Percentiles rank a stretch among this genome's conserved stretches.
Evolutionary conservation across 345 rosid species (phyloP).

Genomic region (Sonneratia caseolaris): DNA sequence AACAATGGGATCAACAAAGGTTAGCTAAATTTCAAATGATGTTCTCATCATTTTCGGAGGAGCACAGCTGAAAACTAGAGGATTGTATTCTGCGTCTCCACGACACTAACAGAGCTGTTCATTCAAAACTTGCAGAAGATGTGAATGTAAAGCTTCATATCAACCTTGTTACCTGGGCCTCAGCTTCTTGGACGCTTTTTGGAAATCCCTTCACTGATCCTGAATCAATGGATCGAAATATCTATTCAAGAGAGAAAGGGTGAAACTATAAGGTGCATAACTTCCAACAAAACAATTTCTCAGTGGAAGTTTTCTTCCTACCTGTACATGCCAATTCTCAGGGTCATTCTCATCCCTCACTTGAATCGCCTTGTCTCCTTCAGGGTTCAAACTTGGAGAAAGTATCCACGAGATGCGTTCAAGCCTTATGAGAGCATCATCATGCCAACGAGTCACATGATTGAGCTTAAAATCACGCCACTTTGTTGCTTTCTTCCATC

Average conservation of each 20-base stretch:
- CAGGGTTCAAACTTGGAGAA: conserved; percentile 30
- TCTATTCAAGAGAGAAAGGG: conserved; percentile 18
- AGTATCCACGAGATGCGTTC: conserved; percentile 49
- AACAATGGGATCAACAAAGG: too few relatives aligned
- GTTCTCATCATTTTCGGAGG: too few relatives aligned
- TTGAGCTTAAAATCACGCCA: conserved; percentile 47
- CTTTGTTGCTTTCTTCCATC: conserved; percentile 50
- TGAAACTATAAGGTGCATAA: background rate
- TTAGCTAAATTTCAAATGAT: too few relatives aligned
- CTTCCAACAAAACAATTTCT: background rate
- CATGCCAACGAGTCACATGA: conserved; percentile 40
- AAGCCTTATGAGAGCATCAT: conserved; percentile 39
- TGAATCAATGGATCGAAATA: conserved; percentile 70
- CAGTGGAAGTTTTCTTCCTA: conserved; percentile 8
- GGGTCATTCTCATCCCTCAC: conserved; percentile 39
- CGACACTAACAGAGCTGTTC: background rate
- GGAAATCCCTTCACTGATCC: conserved; percentile 79
- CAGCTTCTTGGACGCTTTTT: conserved; percentile 33
- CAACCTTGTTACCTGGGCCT: conserved; percentile 33
- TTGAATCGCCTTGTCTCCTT: conserved; percentile 16
- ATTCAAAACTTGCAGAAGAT: background rate
- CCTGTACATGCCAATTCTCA: conserved; percentile 71
- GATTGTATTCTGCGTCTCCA: background rate
- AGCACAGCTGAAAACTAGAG: too few relatives aligned
- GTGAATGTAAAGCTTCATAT: background rate